Evolutionary conservation across 2,329 filamentous ascomycete species (phyloP), one percentile per base, ranked within the genome.

Genomic region (Monosporascus sp.): DNA sequence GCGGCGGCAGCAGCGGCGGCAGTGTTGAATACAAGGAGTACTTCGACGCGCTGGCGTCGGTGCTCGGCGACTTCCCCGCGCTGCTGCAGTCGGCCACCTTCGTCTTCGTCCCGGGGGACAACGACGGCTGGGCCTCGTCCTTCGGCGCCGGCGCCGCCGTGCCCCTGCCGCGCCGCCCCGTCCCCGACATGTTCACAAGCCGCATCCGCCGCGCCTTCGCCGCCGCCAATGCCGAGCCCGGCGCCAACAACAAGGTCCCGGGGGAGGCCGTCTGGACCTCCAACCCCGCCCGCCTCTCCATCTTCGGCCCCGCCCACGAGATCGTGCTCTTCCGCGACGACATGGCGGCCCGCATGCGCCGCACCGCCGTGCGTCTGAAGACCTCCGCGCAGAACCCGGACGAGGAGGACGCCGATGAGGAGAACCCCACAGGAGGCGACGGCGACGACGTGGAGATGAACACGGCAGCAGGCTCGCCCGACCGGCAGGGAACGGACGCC

Each of bases 21-120:
- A 93, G 90, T 70, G 92, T 97, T 61, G 91, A 96, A 72, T 97
- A 96, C 75, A 97, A 97, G 74, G 94, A 97, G 72, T 87, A 89
- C 68, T 97, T 97, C 69, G 91, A 99, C 72, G 84, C 86, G 8
- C 81, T 99, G 14, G 93, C 94, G 3, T 85, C 86, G 2, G 81
- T 90, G 1, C 79, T 99, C 6, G 80, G 89, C 7, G 91, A 97
- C 61, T 97, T 91, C 65, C 90, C 91, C 3, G 79, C 82, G 1
- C 80, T 99, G 16, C 80, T 97, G 44, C 86, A 87, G 53, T 81
- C 82, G 26, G 87, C 89, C 5, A 93, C 89, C 0, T 96, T 97
- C 68, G 78, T 96, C 34, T 96, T 99, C 66, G 88, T 97, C 0
- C 94, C 94, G 0, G 94, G 94, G 31, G 93, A 97, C 72, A 96